Evolutionary conservation across 331 rosid genomes (phyloP), one percentile per base, ranked within the genome.

Genomic region (Rhamnella rubrinervis): DNA sequence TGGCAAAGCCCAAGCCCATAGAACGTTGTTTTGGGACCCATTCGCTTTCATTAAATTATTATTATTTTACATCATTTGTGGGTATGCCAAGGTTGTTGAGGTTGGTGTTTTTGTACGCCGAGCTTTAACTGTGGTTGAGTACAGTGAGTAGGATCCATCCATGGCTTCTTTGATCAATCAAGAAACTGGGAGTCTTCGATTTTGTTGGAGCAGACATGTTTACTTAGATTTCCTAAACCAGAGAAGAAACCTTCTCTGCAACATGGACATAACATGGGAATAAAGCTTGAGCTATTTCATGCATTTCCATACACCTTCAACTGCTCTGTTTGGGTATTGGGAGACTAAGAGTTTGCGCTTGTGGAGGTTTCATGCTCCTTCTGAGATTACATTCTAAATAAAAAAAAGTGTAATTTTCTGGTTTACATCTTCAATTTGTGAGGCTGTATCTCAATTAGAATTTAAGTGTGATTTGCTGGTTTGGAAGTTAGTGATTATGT

Each of bases 161-260:
- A 74, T 88, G 76, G 91, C 99, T 77, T 87, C 99, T 72, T 83
- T 86, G 49, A 85, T 95, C 85, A 91, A 95, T 83, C 99, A 95
- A 82, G 35, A 80, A 70, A 91, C 99, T 44, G 99, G 99, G n/a
- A 96, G 97, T 64, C 99, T 95, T 76, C 93, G 97, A 57, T 95
- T 78, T 77, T 95, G 97, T 82, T 95, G 99, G 99, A 95, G 99
- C 80, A 95, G 91, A 95, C 89, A 91, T 95, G 99, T 95, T 95
- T 77, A 91, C 92, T 49, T 95, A 77, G 97, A 95, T 77, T 95
- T 95, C 88, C 92, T 95, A 55, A 88, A 91, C 82, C 97, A 2
- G 96, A 91, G 90, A 95, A 95, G 91, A 91, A 87, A 81, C 87
- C 91, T 67, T 90, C 99, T 74, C 89, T 95, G 6, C 80, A 86